Evolutionary conservation across 139 green algal genomes (phyloP), one percentile per base, ranked within the genome.

Genomic region (Mychonastes homosphaera): DNA sequence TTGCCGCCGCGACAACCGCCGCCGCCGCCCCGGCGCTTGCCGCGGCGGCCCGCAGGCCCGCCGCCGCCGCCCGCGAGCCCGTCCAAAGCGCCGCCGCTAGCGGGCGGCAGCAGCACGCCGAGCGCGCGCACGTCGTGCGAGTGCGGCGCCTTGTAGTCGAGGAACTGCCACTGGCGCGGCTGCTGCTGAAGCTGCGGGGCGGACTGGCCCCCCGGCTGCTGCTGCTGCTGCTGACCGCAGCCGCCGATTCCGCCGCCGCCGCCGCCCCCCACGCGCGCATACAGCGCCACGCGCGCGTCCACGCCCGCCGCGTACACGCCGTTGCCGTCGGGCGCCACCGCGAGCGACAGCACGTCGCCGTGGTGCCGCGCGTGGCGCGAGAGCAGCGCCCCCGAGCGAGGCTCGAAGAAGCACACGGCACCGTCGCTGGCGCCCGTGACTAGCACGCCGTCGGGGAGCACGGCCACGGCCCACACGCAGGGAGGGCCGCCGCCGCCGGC

Each of bases 81-180:
- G n/a, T n/a, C n/a, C n/a, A n/a, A n/a, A n/a, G n/a, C n/a, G n/a
- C n/a, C n/a, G n/a, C n/a, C n/a, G n/a, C n/a, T n/a, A n/a, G n/a
- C n/a, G n/a, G n/a, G n/a, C n/a, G n/a, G n/a, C n/a, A n/a, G 44
- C 44, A 82, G 58, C 39, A 89, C 61, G 0, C 61, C 71, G 61
- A 95, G 57, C 16, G 81, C 72, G 6, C 84, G 71, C 33, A 94
- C 84, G 56, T 96, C 89, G 68, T 95, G 86, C 0, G 76, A 84
- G 81, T 96, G 90, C 0, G 86, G 75, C 4, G 80, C 69, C 70
- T 90, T 88, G 53, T 71, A 71, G 29, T 81, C 72, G 4, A 88
- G 59, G 70, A 83, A 89, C 12, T 71, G 74, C 87, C 90, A 96
- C 21, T 30, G 36, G 4, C 48, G 10, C 16, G 21, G 45, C 45